Evolutionary conservation across 2,329 filamentous ascomycete species (phyloP), one percentile per base, ranked within the genome.

Genomic region (Plectosphaerella cucumerina): DNA sequence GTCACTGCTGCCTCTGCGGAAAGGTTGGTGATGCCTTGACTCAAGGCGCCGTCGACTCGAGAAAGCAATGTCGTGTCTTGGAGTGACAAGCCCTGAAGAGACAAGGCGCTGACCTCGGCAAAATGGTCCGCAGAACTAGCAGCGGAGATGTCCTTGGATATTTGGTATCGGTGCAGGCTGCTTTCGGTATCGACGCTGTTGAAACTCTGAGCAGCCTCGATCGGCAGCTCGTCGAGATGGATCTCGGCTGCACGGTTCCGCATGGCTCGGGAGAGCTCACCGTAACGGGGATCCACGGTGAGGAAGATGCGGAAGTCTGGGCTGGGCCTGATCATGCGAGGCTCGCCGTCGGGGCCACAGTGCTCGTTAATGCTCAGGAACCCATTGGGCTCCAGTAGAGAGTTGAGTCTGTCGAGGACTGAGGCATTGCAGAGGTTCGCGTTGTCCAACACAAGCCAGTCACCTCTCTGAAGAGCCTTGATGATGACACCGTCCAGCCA

Each of bases 401-500:
- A 97, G 66, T 99, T 99, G 48, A 99, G 74, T 55, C 95, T 82
- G 69, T 99, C 94, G 10, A 99, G 79, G 1, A 99, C 94, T 6
- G 93, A 96, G 21, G 93, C 87, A 62, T 88, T 97, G 72, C 95
- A 99, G 51, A 99, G 80, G 62, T 99, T 99, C 53, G 95, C 94
- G 68, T 99, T 97, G 69, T 99, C 94, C 20, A 99, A 82, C 11
- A 99, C 86, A 17, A 99, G 77, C 94, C 94, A 99, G 54, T 91
- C 82, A 14, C 94, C 94, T 59, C 86, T 77, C 62, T 95, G 81
- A 11, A 97, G 76, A 41, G 94, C 93, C 60, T 91, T 87, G 45
- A 97, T 87, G 42, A 99, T 85, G 45, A 95, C 82, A 51, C 95
- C 94, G 65, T 99, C 93, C 2, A 96, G 84, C 94, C 94, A 99